phyloP scores from a whole-genome alignment of 2,329 filamentous ascomycete genomes.

The Fusarium equiseti region DNA sequence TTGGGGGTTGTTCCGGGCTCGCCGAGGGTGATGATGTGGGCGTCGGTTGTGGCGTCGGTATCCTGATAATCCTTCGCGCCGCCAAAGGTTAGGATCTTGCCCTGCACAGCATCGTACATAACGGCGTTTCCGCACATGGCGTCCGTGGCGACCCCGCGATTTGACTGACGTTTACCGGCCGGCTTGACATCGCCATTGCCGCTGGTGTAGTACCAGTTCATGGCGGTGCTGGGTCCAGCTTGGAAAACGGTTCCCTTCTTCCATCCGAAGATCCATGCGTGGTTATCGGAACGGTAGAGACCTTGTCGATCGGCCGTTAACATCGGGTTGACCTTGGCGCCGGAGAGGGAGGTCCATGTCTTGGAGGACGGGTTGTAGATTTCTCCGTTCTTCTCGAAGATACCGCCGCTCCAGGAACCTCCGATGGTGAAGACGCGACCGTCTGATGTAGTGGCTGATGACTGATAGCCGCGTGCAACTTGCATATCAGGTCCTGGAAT shows the following conservation, averaged over 20 bases:
- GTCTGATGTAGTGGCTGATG: constrained; percentile 17
- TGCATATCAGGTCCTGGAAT: constrained; percentile 28
- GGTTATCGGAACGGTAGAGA: constrained; percentile 56
- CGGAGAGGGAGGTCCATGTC: constrained; percentile 35
- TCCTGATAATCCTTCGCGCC: constrained; percentile 61
- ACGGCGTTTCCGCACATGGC: constrained; percentile 68
- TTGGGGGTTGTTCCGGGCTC: constrained; percentile 4
- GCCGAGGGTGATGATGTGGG: constrained; percentile 63
- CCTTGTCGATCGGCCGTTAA: constrained; percentile 56
- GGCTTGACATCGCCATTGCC: constrained; percentile 37
- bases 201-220: constrained; percentile 67
- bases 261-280: constrained; percentile 48
- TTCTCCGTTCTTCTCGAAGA: constrained; percentile 27
- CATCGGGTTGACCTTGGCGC: constrained; percentile 59
- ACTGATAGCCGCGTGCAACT: constrained; percentile 21
- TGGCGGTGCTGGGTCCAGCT: constrained; percentile 63
- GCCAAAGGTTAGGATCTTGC: constrained; percentile 67
- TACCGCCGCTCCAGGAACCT: constrained; percentile 30
- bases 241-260: constrained; percentile 65
- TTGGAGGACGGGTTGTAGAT: constrained; percentile 16
- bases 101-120: constrained; percentile 70
- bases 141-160: constrained; percentile 54
- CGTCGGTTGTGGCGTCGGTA: constrained; percentile 56
- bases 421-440: constrained; percentile 31
- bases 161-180: constrained; percentile 44